phyloP scores from a whole-genome alignment of 768 basidiomycete species.

The Hydnomerulius pinastri region DNA sequence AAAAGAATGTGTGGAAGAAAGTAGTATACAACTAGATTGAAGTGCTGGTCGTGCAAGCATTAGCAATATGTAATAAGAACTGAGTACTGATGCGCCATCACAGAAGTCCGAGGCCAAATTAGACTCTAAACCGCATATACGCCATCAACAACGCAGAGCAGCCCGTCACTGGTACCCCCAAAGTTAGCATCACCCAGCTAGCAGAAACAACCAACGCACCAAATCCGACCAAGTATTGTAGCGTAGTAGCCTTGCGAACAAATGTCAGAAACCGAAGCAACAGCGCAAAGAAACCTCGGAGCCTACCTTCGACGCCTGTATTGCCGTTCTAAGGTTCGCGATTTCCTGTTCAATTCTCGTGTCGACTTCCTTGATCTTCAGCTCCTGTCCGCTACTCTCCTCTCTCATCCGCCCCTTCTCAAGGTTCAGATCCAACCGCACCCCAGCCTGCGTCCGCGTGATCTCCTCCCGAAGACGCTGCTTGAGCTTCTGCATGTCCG shows the following conservation, averaged over 20 bases:
- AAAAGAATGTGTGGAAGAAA: no score
- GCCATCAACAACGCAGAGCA: constrained; percentile 87
- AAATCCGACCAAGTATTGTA: constrained; percentile 87
- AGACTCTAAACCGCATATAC: constrained; percentile 70
- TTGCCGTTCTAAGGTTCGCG: constrained; percentile 77
- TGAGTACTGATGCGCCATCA: background rate
- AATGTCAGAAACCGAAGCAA: background rate
- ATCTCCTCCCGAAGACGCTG: constrained; percentile 91
- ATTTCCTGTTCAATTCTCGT: constrained; percentile 97
- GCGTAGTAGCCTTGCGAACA: constrained; percentile 65
- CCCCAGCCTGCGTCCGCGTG: constrained; percentile 88
- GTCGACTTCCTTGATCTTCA: constrained; percentile 98
- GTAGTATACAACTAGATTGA: no score
- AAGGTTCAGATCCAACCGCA: constrained; percentile 90
- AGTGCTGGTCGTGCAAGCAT: no score
- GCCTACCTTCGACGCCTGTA: constrained; percentile 80
- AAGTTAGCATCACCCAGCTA: constrained; percentile 9
- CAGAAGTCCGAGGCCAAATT: background rate
- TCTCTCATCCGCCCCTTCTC: constrained; percentile 97
- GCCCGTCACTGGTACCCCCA: constrained; percentile 64
- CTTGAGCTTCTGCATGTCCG: constrained; percentile 93
- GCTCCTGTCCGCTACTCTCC: constrained; percentile 86
- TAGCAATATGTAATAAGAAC: no score
- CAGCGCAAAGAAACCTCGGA: background rate
- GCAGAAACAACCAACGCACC: constrained; percentile 47